Evolutionary conservation across 176 grass and related monocot genomes (phyloP).

Genomic region (Puya raimondii): DNA sequence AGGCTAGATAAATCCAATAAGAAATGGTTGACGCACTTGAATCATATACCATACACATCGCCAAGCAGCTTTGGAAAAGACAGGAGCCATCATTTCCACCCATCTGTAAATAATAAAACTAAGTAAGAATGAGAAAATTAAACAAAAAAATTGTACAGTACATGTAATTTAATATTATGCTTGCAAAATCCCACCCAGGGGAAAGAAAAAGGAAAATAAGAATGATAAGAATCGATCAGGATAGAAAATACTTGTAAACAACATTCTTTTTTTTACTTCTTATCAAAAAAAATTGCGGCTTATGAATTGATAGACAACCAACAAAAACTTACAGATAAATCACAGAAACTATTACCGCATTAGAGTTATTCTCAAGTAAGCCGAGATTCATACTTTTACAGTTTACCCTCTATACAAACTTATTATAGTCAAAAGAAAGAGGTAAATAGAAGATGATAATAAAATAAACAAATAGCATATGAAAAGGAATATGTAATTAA

Average conservation of each 20-base stretch:
- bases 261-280: no score
- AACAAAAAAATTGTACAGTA: not conserved
- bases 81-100: constrained; percentile 96
- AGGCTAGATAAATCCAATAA: not conserved
- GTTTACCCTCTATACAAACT: not conserved
- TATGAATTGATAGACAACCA: no score
- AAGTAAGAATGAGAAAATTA: not conserved
- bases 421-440: no score
- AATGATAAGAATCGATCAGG: no score
- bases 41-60: constrained; percentile 79
- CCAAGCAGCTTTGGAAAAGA: constrained; percentile 75
- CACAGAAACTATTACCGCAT: no score
- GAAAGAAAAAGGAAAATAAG: no score
- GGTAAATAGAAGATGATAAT: not conserved
- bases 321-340: no score
- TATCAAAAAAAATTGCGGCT: no score
- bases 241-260: no score
- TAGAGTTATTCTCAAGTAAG: no score
- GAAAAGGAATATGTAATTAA: not conserved
- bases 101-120: constrained; percentile 25
- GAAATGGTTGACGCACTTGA: constrained; percentile 24
- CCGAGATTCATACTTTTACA: no score
- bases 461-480: not conserved
- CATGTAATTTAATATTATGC: not conserved
- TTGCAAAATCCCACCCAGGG: no score